A percentile compares a stretch with the other conserved stretches of the same genome.
Evolutionary conservation across 1,139 yeast species (phyloP).

Genomic region (Saccharomycopsis hybrid): DNA sequence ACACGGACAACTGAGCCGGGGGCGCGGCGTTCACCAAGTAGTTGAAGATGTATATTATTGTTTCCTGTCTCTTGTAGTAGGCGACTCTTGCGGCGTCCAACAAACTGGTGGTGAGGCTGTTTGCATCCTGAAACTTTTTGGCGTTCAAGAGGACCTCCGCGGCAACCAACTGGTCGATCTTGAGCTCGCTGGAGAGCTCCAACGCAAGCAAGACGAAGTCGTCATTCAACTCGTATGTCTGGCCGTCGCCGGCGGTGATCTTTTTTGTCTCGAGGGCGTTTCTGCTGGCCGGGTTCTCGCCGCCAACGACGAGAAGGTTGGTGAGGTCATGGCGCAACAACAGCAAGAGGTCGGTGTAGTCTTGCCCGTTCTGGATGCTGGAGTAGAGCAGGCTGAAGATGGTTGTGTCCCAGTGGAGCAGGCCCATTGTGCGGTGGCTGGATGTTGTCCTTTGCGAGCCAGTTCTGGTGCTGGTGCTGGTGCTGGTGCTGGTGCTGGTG

Average conservation of each 20-base stretch:
- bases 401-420: conserved; percentile 16
- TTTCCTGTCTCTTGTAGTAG: conserved; percentile 63
- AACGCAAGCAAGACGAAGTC: conserved; percentile 46
- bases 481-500: no score
- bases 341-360: conserved; percentile 29
- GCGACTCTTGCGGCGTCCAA: conserved; percentile 67
- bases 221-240: conserved; percentile 40
- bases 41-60: conserved; percentile 63
- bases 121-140: conserved; percentile 35
- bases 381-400: neutral
- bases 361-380: conserved; percentile 25
- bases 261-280: conserved; percentile 47
- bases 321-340: conserved; percentile 42
- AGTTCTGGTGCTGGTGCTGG: no score
- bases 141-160: conserved; percentile 44
- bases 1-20: conserved; percentile 24
- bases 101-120: conserved; percentile 31
- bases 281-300: conserved; percentile 50
- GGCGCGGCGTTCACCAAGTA: conserved; percentile 40
- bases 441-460: no score
- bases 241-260: conserved; percentile 37
- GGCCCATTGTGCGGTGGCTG: conserved; percentile 21
- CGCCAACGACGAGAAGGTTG: conserved; percentile 42
- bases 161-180: conserved; percentile 62
- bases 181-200: conserved; percentile 55